phyloP scores from a whole-genome alignment of 352 stramenopile genomes.

The Pythium volutum region DNA sequence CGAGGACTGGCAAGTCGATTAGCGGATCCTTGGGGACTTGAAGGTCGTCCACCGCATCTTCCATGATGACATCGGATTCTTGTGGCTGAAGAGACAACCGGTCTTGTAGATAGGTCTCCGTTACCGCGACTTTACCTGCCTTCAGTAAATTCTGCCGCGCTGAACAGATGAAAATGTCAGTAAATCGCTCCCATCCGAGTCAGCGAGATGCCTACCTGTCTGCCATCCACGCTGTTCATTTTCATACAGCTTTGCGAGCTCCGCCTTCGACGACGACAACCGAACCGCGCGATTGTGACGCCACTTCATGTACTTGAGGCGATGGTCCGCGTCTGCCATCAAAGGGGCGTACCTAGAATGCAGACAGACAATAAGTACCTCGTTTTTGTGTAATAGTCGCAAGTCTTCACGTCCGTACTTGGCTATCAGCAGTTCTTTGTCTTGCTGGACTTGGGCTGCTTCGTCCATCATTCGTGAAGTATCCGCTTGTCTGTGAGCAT shows the following conservation, averaged over 20 bases:
- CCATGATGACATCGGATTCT: slow-evolving; percentile 11
- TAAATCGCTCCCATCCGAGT: background rate
- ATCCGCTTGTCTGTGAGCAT: background rate
- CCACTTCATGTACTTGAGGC: slow-evolving; percentile 57
- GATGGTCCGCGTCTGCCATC: slow-evolving; percentile 35
- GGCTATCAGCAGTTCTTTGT: slow-evolving; percentile 12
- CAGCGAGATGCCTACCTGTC: slow-evolving; percentile 23
- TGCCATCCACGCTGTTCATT: slow-evolving; percentile 30
- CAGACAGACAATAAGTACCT: background rate
- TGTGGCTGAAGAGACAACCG: background rate
- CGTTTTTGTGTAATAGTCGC: background rate
- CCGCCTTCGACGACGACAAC: slow-evolving; percentile 31
- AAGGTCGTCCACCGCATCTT: background rate
- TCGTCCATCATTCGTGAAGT: background rate
- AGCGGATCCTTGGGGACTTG: background rate
- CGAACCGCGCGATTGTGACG: slow-evolving; percentile 43
- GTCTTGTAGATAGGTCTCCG: background rate
- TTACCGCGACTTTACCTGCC: background rate
- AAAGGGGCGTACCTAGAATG: slow-evolving; percentile 35
- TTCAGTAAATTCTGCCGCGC: background rate
- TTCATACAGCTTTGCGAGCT: slow-evolving; percentile 31
- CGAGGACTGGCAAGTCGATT: background rate
- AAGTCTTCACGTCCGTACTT: slow-evolving; percentile 5
- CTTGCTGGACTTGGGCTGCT: background rate
- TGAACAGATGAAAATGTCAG: background rate